Base-by-base conservation (phyloP, 352 stramenopile genomes). In the Globisporangium cylindrosporum region DNA sequence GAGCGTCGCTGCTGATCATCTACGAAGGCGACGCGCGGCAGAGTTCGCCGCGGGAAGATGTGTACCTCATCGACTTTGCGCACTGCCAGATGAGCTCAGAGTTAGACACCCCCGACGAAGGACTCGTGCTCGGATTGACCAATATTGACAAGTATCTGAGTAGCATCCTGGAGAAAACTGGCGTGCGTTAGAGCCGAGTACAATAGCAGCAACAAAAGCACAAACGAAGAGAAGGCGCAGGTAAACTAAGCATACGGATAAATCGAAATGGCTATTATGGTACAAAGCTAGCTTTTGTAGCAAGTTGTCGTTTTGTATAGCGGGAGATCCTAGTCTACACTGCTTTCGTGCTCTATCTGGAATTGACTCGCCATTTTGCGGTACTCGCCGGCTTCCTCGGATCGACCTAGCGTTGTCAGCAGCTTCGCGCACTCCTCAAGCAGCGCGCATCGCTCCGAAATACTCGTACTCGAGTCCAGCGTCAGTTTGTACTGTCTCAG, bases 31-130 rank as follows among this genome's bases (percentile, higher is more conserved):
- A 92, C 49, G 66, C 73, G 53, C 74, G 64, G 3, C 64, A 69
- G 29, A 73, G 57, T 15, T 38, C 62, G 0, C 49, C 60, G 51
- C 73, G 66, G 20, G 73, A 74, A 29, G 82, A 90, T 64, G 77
- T 91, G 43, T 81, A 83, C 46, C 71, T 94, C 24, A 92, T 94
- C 38, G 84, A 94, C 73, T 92, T 94, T 71, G 86, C 84, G 41
- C 85, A 94, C 55, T 87, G 86, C 63, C 81, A 94, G 67, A 88
- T 90, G 74, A 89, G 75, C 67, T 62, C 75, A 34, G 67, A 60
- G 20, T 71, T 91, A 15, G 74, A 73, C 27, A 76, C 76, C 25
- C 73, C 84, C 2, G 86, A 94, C 58, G 78, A 91, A 51, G 82
- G 86, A 20, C 75, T 92, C 56, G 65, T 92, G 41, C 74, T 94